Base-by-base conservation (phyloP, 1,139 yeast genomes). In the Candida smagusa region DNA sequence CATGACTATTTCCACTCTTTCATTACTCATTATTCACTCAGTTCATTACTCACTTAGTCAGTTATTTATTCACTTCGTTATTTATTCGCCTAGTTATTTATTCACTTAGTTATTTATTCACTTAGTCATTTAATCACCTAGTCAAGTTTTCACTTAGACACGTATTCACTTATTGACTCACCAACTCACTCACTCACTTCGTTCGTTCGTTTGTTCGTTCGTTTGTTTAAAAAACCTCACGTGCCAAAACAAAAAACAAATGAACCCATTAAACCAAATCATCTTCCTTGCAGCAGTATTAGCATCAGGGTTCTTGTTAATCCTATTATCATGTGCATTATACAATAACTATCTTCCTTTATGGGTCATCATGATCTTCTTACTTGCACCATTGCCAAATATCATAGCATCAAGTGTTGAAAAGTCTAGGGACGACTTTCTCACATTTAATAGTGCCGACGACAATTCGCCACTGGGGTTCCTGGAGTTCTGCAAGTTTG, bases 351-450 rank as follows among this genome's bases (percentile, higher is more conserved):
- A 84, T 74, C 73, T 73, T 43, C 89, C 92, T 33, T 62, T 84
- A 37, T 78, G 81, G 66, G 90, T 81, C 40, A 77, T 81, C 24
- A 66, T 69, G 24, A 72, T 84, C 38, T 84, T 83, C 57, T 67
- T 84, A 35, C 40, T 79, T 32, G 92, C 92, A 2, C 90, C 94
- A 19, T 59, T 84, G 38, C 92, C 90, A 23, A 83, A 83, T 54
- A 47, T 56, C 66, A 34, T 75, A 59, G 60, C 72, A 57, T 51
- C 65, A 39, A 56, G 69, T 4, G 60, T 70, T 22, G 79, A 59
- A 50, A 68, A 47, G 57, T 67, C 59, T 50, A 62, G 66, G 56
- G 73, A 72, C 58, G 85, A 81, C 54, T 82, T 82, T 54, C 73
- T 82, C 64, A 78, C 84, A 7, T 85, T 81, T 49, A 73, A 81